These are phyloP conservation scores for Aspergillus oerlinghausenensis DNA, from an alignment of 2,329 filamentous ascomycete species.

Conservation along the genomic window DNA sequence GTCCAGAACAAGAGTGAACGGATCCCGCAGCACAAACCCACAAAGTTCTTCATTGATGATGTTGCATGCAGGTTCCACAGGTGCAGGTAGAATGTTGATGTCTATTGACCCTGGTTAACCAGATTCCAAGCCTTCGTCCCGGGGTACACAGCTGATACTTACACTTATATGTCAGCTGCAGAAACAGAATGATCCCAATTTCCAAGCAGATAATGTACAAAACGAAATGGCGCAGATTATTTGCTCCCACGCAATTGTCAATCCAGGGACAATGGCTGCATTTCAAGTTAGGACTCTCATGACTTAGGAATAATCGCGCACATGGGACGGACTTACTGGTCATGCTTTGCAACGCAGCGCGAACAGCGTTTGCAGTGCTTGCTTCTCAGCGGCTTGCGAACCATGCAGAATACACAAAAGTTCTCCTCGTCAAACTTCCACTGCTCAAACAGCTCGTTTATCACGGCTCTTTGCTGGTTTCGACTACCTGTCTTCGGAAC, in stretches of 20 bases:
- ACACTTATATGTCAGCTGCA: slow-evolving; percentile 71
- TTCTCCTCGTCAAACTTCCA: slow-evolving; percentile 93
- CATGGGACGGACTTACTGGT: slow-evolving; percentile 66
- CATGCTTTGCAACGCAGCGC: slow-evolving; percentile 91
- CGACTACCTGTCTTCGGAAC: slow-evolving; percentile 87
- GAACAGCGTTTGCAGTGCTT: slow-evolving; percentile 93
- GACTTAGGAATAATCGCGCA: background rate
- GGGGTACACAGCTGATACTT: slow-evolving; percentile 31
- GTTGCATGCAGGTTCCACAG: slow-evolving; percentile 57
- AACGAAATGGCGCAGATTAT: slow-evolving; percentile 95
- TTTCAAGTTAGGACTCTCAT: slow-evolving; percentile 4
- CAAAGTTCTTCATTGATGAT: slow-evolving; percentile 73
- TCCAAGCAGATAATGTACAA: slow-evolving; percentile 79
- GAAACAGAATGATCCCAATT: slow-evolving; percentile 66
- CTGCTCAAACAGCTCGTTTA: slow-evolving; percentile 75
- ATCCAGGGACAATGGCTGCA: slow-evolving; percentile 95
- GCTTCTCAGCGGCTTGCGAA: slow-evolving; percentile 82
- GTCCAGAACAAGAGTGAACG: slow-evolving; percentile 74
- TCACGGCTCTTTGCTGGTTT: slow-evolving; percentile 81
- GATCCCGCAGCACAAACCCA: slow-evolving; percentile 70
- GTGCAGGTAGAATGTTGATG: slow-evolving; percentile 55
- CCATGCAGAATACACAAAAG: slow-evolving; percentile 94
- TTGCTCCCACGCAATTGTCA: slow-evolving; percentile 90
- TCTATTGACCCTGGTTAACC: slow-evolving; percentile 44
- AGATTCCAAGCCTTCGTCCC: background rate